phyloP scores from a whole-genome alignment of 129 eudicot species.

The Heracleum sosnowskyi region DNA sequence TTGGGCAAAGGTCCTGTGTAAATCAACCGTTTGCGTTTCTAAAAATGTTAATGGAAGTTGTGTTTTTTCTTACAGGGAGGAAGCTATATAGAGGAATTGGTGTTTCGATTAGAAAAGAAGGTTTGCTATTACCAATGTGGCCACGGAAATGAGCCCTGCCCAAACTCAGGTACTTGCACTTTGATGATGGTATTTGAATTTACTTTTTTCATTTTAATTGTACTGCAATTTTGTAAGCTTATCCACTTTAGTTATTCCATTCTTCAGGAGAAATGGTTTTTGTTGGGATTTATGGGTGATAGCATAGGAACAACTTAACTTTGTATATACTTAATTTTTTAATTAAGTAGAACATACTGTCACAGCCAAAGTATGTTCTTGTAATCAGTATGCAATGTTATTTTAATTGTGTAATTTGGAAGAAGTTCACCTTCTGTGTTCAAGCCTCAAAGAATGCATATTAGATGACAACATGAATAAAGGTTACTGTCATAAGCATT shows the following conservation, averaged over 20 bases:
- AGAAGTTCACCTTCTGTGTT: too few species aligned
- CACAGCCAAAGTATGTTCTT: too few species aligned
- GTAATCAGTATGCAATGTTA: too few species aligned
- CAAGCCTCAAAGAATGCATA: too few species aligned
- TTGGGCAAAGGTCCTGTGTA: neutral
- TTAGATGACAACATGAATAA: too few species aligned
- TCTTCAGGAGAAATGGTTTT: too few species aligned
- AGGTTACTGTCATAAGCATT: too few species aligned
- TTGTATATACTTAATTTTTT: too few species aligned
- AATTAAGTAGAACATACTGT: too few species aligned
- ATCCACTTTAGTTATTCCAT: neutral
- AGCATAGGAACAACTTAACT: too few species aligned
- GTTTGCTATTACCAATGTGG: slow-evolving; percentile 73
- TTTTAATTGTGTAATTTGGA: too few species aligned
- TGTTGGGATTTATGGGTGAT: too few species aligned
- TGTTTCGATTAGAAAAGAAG: slow-evolving; percentile 46
- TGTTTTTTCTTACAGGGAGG: slow-evolving; percentile 26
- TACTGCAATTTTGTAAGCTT: neutral
- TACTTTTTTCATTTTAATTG: neutral
- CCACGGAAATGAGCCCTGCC: slow-evolving; percentile 74
- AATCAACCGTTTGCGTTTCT: neutral
- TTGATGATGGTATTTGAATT: neutral
- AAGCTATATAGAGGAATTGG: slow-evolving; percentile 59
- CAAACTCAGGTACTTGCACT: slow-evolving; percentile 49
- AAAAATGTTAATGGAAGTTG: neutral